Conservation (phyloP, 1,284 basidiomycete species). For the Malassezia pachydermatis region DNA sequence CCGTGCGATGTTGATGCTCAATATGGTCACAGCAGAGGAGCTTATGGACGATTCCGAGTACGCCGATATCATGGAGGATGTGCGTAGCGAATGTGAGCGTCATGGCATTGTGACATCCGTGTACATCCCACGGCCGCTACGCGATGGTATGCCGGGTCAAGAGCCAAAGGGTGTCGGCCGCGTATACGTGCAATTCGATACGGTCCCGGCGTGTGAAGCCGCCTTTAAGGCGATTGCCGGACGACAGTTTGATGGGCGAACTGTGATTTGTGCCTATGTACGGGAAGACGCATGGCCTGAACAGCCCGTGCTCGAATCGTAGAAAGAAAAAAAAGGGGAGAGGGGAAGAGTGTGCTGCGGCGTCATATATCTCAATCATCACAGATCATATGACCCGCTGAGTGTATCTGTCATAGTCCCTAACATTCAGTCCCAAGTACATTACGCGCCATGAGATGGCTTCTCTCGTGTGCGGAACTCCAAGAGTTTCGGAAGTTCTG, state of each 20-base stretch:
- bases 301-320: too few relatives aligned
- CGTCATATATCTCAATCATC: too few relatives aligned
- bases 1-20: slow-evolving; percentile 87
- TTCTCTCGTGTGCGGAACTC: slow-evolving; percentile 53
- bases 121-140: slow-evolving; percentile 39
- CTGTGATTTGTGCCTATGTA: slow-evolving; percentile 56
- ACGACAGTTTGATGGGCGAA: slow-evolving; percentile 78
- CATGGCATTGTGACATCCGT: slow-evolving; percentile 39
- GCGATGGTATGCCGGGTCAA: slow-evolving; percentile 55
- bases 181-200: slow-evolving; percentile 75
- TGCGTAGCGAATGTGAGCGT: slow-evolving; percentile 65
- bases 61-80: slow-evolving; percentile 83
- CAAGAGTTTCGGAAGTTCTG: slow-evolving; percentile 71
- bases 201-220: slow-evolving; percentile 57
- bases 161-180: slow-evolving; percentile 83
- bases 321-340: too few relatives aligned
- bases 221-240: slow-evolving; percentile 79
- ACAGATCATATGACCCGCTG: too few relatives aligned
- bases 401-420: too few relatives aligned
- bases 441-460: too few relatives aligned
- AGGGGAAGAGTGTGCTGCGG: too few relatives aligned
- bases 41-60: slow-evolving; percentile 84
- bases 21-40: slow-evolving; percentile 96
- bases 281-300: slow-evolving; percentile 42
- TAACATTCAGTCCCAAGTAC: too few relatives aligned